Base-by-base conservation (phyloP, 1,284 basidiomycete genomes). In the Thecaphora thlaspeos region DNA sequence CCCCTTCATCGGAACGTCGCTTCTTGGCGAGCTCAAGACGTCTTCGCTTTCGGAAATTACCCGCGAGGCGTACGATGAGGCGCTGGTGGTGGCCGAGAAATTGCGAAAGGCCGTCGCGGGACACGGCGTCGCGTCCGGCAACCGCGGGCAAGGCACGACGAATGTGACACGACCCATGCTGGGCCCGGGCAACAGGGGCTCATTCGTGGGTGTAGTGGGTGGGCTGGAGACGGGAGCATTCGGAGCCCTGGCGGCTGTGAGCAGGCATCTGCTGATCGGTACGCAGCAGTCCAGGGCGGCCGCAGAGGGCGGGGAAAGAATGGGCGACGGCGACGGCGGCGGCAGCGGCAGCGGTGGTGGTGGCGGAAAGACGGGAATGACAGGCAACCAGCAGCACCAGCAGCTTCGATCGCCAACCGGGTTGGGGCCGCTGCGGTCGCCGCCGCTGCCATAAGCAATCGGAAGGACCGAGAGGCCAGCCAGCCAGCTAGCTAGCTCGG, bases 1-100 rank as follows among this genome's bases (percentile, higher is more conserved):
- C 78, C 83, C 87, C 0, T 96, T 92, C 91, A 86, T 96, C n/a
- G 92, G 92, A 3, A 92, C 90, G 0, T 91, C 89, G 32, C 79
- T 96, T 15, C 89, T 91, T 2, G 93, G 92, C 87, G 64, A 61
- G 15, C 46, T 67, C 23, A 58, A 67, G 44, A 60, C 60, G 4
- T 48, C 48, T 4, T 43, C 51, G 22, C 50, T 62, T 37, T 51
- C 51, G 21, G 60, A 54, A 7, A 60, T 68, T 43, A 45, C 60
- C 39, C 53, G 60, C 14, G 64, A 68, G 22, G 49, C 51, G 3
- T 68, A 60, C 38, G 54, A 63, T 26, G 54, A 59, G 39, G 46
- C 41, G 19, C 39, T 54, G n/a, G 46, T 44, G 11, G 45, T 42
- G 18, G 54, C 54, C 4, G 37, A 48, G 23, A 43, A 22, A 23